A percentile compares a stretch with the other conserved stretches of the same genome.
phyloP scores from a whole-genome alignment of 768 basidiomycete genomes.

The Crucibulum laeve region DNA sequence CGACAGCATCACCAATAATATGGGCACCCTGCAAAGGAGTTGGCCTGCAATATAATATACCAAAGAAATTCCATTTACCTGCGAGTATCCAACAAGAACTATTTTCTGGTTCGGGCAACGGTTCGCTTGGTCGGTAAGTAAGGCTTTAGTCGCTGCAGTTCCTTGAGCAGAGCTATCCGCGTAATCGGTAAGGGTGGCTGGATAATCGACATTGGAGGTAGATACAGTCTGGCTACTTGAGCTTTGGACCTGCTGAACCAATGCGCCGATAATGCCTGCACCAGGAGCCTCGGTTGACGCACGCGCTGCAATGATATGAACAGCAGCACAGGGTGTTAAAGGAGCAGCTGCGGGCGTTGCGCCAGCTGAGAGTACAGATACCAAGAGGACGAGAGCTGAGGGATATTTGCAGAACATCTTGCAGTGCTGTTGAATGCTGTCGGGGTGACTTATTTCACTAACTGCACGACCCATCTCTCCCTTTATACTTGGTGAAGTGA shows the following conservation, averaged over 20 bases:
- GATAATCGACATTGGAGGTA: conserved; percentile 18
- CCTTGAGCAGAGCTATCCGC: conserved; percentile 18
- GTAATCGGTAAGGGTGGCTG: conserved; percentile 21
- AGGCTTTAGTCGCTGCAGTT: conserved; percentile 16
- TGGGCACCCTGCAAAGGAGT: conserved; percentile 17
- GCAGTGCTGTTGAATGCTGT: too few relatives aligned
- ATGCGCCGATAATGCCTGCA: conserved; percentile 19
- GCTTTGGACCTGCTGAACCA: conserved; percentile 18
- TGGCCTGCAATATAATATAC: background rate
- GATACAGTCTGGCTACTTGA: conserved; percentile 20
- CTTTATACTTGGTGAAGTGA: too few relatives aligned
- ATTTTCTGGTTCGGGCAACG: conserved; percentile 23
- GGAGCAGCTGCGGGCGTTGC: conserved; percentile 13
- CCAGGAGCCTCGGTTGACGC: conserved; percentile 21
- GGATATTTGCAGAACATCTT: too few relatives aligned
- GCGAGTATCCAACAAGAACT: conserved; percentile 22
- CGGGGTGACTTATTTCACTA: too few relatives aligned
- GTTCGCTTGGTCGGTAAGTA: conserved; percentile 17
- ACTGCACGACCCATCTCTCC: too few relatives aligned
- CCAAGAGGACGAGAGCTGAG: too few relatives aligned
- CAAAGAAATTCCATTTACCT: conserved; percentile 11
- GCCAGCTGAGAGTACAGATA: too few relatives aligned
- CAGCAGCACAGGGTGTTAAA: conserved; percentile 17
- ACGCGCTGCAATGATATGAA: conserved; percentile 22
- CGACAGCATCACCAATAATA: conserved; percentile 22